phyloP scores from a whole-genome alignment of 495 filamentous ascomycete species.

The Peziza echinospora region DNA sequence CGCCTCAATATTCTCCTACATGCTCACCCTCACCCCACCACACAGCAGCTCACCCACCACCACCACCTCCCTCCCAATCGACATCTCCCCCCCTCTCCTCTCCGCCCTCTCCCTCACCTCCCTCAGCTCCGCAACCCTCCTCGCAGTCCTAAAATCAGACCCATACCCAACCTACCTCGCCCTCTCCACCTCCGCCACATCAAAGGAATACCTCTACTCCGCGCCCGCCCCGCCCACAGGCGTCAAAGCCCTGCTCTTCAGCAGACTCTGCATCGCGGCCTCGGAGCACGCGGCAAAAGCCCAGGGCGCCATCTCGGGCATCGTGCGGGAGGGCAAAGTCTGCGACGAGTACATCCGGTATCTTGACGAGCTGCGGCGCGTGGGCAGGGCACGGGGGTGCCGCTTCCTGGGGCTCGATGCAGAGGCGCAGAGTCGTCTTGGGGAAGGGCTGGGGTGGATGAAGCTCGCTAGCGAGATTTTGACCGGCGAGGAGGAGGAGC shows the following conservation, averaged over 20 bases:
- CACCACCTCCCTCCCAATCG: slow-evolving; percentile 23
- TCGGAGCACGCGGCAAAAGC: slow-evolving; percentile 45
- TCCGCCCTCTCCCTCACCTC: slow-evolving; percentile 50
- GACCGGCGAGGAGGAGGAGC: slow-evolving; percentile 16
- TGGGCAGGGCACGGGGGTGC: slow-evolving; percentile 60
- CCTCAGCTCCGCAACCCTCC: slow-evolving; percentile 67
- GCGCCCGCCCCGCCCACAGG: slow-evolving; percentile 12
- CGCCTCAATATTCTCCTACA: slow-evolving; percentile 51
- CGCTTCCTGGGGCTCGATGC: slow-evolving; percentile 80
- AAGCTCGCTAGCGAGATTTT: slow-evolving; percentile 11
- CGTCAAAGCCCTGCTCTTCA: slow-evolving; percentile 69
- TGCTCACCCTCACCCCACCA: slow-evolving; percentile 24
- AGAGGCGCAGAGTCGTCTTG: slow-evolving; percentile 57
- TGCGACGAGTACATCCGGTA: slow-evolving; percentile 48
- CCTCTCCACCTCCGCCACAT: slow-evolving; percentile 2
- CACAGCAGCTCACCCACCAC: slow-evolving; percentile 3
- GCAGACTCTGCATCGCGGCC: slow-evolving; percentile 62
- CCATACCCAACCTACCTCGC: slow-evolving; percentile 45
- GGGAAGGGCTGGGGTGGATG: slow-evolving; percentile 68
- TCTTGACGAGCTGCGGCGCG: slow-evolving; percentile 45
- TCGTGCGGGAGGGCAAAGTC: slow-evolving; percentile 24
- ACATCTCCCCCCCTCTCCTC: slow-evolving; percentile 44
- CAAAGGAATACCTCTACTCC: slow-evolving; percentile 15
- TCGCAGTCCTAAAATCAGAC: slow-evolving; percentile 81
- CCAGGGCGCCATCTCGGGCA: slow-evolving; percentile 21